phyloP scores from a whole-genome alignment of 2,329 filamentous ascomycete species.

The Fonsecaea monophora region DNA sequence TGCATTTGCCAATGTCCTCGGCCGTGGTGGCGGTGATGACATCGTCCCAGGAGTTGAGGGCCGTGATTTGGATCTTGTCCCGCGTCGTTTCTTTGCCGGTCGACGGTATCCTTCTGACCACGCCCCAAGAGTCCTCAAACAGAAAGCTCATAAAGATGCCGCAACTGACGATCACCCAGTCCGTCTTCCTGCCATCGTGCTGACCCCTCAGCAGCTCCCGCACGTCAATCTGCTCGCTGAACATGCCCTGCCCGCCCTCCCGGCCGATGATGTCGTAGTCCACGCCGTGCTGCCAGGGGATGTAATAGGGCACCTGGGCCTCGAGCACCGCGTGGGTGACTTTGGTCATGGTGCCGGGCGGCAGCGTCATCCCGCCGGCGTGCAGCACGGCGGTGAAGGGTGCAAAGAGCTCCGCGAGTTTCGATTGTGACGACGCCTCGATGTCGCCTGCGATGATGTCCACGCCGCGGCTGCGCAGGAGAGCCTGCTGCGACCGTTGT shows the following conservation, averaged over 20 bases:
- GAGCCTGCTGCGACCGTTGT: constrained; percentile 44
- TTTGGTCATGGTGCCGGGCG: constrained; percentile 64
- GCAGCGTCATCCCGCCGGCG: constrained; percentile 66
- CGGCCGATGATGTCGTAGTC: constrained; percentile 70
- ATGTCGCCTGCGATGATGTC: constrained; percentile 57
- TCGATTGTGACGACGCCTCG: constrained; percentile 40
- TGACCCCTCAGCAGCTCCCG: constrained; percentile 60
- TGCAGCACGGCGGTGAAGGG: constrained; percentile 57
- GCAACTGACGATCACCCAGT: constrained; percentile 71
- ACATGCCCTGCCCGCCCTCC: constrained; percentile 65
- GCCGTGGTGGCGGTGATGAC: constrained; percentile 68
- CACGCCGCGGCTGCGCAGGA: constrained; percentile 50
- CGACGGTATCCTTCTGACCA: constrained; percentile 57
- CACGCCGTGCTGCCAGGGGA: constrained; percentile 78
- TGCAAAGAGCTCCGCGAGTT: constrained; percentile 54
- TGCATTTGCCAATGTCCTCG: constrained; percentile 67
- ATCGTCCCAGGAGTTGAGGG: constrained; percentile 68
- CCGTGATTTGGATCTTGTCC: constrained; percentile 52
- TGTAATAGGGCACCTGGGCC: constrained; percentile 60
- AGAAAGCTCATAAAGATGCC: constrained; percentile 75
- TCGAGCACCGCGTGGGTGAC: constrained; percentile 62
- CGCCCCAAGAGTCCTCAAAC: constrained; percentile 67
- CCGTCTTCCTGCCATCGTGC: constrained; percentile 44
- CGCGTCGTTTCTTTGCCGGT: constrained; percentile 19
- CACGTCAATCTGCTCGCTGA: constrained; percentile 71